Evolutionary conservation across 495 filamentous ascomycete genomes (phyloP).

Genomic region (Hypomontagnella submonticulosa): DNA sequence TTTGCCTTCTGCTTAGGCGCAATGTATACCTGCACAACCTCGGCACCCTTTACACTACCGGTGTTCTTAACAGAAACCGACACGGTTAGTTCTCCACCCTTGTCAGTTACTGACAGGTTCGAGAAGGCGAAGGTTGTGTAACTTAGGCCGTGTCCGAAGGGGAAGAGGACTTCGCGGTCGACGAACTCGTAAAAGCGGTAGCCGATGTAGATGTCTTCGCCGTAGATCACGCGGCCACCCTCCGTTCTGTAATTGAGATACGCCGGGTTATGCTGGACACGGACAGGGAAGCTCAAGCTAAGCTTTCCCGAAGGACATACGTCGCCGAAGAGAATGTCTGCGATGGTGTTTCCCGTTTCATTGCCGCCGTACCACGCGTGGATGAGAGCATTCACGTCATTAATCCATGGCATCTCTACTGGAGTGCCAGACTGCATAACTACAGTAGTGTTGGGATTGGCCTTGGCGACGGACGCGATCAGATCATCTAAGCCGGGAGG

Average conservation of each 20-base stretch:
- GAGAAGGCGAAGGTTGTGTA: constrained; percentile 75
- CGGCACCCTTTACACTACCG: constrained; percentile 71
- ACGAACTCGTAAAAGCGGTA: constrained; percentile 80
- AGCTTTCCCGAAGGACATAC: constrained; percentile 75
- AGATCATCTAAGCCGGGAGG: constrained; percentile 69
- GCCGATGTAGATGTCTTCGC: constrained; percentile 80
- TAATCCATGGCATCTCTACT: constrained; percentile 76
- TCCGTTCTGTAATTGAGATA: constrained; percentile 80
- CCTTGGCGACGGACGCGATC: constrained; percentile 65
- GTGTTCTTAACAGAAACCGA: constrained; percentile 63
- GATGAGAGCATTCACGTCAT: constrained; percentile 63
- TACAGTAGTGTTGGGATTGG: constrained; percentile 71
- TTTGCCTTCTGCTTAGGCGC: constrained; percentile 57
- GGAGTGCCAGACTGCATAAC: constrained; percentile 78
- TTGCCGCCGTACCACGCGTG: constrained; percentile 76
- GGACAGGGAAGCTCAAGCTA: constrained; percentile 72
- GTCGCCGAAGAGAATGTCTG: constrained; percentile 74
- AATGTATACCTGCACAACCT: constrained; percentile 73
- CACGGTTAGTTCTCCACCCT: constrained; percentile 56
- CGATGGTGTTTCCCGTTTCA: constrained; percentile 74
- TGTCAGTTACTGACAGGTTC: constrained; percentile 55
- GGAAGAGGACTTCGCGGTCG: constrained; percentile 69
- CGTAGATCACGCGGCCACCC: constrained; percentile 75
- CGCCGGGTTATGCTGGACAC: constrained; percentile 76
- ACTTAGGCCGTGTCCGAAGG: constrained; percentile 79